Percentiles rank a stretch among this genome's conserved stretches.
Evolutionary conservation across 345 rosid genomes (phyloP).

Genomic region (Salix udensis): DNA sequence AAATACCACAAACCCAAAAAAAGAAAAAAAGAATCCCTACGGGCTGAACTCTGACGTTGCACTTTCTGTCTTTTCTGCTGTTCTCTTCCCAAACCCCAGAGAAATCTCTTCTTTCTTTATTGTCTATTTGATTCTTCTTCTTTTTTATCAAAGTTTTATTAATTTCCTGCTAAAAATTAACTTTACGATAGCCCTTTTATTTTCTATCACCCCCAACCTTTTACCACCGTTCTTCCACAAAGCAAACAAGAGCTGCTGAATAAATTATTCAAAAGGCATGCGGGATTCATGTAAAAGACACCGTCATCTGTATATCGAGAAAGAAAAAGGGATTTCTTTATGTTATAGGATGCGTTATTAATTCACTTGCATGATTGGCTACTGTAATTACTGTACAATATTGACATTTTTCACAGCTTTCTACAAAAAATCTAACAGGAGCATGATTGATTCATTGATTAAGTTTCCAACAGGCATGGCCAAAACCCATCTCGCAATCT

Average conservation of each 20-base stretch:
- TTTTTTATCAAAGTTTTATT: background rate
- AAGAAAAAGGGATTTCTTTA: background rate
- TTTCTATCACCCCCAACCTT: conserved; percentile 9
- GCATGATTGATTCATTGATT: conserved; percentile 54
- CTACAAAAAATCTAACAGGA: conserved; percentile 22
- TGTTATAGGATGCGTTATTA: no score
- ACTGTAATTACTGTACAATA: no score
- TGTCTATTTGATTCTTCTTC: conserved; percentile 16
- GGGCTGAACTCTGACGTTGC: conserved; percentile 49
- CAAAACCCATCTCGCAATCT: conserved; percentile 19
- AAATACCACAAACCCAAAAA: conserved; percentile 26
- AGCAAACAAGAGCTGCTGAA: conserved; percentile 14
- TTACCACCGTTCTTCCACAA: conserved; percentile 13
- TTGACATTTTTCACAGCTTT: conserved; percentile 20
- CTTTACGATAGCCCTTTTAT: conserved; percentile 8
- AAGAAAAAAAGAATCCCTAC: conserved; percentile 33
- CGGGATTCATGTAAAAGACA: conserved; percentile 2
- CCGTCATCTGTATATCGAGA: conserved; percentile 22
- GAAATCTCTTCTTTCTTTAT: conserved; percentile 33
- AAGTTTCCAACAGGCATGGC: conserved; percentile 17
- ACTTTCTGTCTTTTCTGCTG: conserved; percentile 76
- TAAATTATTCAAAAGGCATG: conserved; percentile 3
- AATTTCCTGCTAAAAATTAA: conserved; percentile 3
- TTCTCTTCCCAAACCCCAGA: conserved; percentile 33
- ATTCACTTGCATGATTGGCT: no score